Base-by-base conservation (phyloP, 257 asterid genomes). In the Scutellaria barbata region DNA sequence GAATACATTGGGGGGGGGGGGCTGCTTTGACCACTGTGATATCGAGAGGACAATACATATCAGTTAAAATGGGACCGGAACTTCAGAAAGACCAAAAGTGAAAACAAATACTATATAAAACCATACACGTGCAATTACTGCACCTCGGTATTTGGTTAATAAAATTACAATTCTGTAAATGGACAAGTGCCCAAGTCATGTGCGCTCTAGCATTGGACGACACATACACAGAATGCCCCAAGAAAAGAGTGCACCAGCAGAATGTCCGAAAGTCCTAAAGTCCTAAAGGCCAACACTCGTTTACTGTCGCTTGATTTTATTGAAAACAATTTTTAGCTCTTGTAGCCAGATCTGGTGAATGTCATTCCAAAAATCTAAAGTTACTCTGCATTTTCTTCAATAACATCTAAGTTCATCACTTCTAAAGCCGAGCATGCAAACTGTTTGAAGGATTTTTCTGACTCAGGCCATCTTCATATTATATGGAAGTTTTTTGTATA, bases 391-490 rank as follows among this genome's bases (percentile, higher is more conserved):
- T 48, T 48, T 48, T 48, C 54, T n/a, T 48, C 54, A 48, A 12
- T 48, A 48, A 12, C 54, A 48, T 5, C 8, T 35, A 58, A 58
- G 64, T 40, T 58, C 46, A 58, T 58, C 22, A 35, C 25, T 58
- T 58, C 13, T 35, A 33, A 58, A 58, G 43, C 22, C n/a, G 22
- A 13, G 10, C 46, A 58, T 6, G 12, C 17, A 35, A 58, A 33
- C 7, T 33, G 10, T 11, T 25, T 58, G 20, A 18, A 11, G 46
- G 20, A 35, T 40, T 13, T 35, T 47, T 47, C 8, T 1, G 5
- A 46, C 16, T 46, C 8, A n/a, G n/a, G 54, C 54, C 18, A 48
- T 54, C 39, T 7, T 54, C 60, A 22, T 9, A 37, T 37, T 20
- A 22, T 22, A 54, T 20, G n/a, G 11, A 54, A 18, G n/a, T 9